A percentile compares a stretch with the other conserved stretches of the same genome.
phyloP scores from a whole-genome alignment of 192 early-diverging fungal genomes.

The Coemansia sp. region DNA sequence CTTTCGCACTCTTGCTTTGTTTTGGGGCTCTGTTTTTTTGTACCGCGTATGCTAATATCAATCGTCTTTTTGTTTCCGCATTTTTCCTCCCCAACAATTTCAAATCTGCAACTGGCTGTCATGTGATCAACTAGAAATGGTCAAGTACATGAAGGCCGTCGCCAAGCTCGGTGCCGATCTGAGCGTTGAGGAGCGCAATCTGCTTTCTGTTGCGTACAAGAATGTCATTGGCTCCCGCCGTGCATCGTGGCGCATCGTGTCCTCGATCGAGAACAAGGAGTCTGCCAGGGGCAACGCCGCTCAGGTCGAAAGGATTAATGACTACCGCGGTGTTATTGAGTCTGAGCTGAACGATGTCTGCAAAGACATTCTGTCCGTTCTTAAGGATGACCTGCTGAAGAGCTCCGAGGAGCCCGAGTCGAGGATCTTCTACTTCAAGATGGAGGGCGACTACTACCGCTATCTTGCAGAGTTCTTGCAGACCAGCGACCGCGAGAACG shows the following conservation, averaged over 20 bases:
- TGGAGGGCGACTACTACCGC: slow-evolving; percentile 99
- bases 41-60: slow-evolving; percentile 8
- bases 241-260: slow-evolving; percentile 99
- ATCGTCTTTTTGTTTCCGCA: not conserved
- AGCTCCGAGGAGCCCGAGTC: slow-evolving; percentile 93
- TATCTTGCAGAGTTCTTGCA: slow-evolving; percentile 98
- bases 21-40: not conserved
- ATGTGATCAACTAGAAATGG: slow-evolving; percentile 70
- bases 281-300: slow-evolving; percentile 86
- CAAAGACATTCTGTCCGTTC: slow-evolving; percentile 90
- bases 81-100: slow-evolving; percentile 11
- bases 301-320: slow-evolving; percentile 92
- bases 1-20: slow-evolving; percentile 1
- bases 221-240: slow-evolving; percentile 99
- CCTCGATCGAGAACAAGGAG: slow-evolving; percentile 99
- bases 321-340: slow-evolving; percentile 95
- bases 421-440: slow-evolving; percentile 99
- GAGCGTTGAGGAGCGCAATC: slow-evolving; percentile 97
- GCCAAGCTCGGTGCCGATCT: slow-evolving; percentile 90
- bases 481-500: slow-evolving; percentile 80
- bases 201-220: slow-evolving; percentile 99
- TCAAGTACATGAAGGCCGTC: slow-evolving; percentile 85
- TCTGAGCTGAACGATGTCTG: slow-evolving; percentile 93
- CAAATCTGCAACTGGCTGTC: slow-evolving; percentile 2
- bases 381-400: slow-evolving; percentile 89